Percentiles rank a stretch among this genome's conserved stretches.
phyloP scores from a whole-genome alignment of 768 basidiomycete genomes.

The Suillus americanus region DNA sequence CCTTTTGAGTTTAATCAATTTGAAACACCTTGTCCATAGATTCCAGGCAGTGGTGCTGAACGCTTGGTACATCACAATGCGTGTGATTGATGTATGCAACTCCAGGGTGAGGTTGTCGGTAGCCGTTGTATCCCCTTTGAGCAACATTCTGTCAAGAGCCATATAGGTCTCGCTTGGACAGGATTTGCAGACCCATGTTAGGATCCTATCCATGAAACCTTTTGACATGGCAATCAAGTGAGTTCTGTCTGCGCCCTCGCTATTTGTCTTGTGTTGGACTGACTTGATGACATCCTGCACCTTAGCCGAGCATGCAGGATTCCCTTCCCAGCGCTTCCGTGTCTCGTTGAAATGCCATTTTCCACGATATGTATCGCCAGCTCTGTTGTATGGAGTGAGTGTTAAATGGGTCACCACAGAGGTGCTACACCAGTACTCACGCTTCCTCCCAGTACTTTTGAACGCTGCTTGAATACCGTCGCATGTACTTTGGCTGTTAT shows the following conservation, averaged over 20 bases:
- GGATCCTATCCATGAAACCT: too few species aligned
- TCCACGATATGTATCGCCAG: background rate
- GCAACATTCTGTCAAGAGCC: too few species aligned
- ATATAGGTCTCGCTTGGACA: too few species aligned
- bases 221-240: too few species aligned
- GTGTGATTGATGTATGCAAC: too few species aligned
- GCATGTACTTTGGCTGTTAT: background rate
- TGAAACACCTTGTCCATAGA: slow-evolving; percentile 22
- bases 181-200: too few species aligned
- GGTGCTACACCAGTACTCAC: too few species aligned
- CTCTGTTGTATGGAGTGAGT: background rate
- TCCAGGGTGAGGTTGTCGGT: too few species aligned
- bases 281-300: background rate
- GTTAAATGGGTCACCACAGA: background rate
- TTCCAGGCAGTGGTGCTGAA: background rate
- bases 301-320: background rate
- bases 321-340: background rate
- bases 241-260: background rate
- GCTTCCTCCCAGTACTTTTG: slow-evolving; percentile 6
- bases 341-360: background rate
- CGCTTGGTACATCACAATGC: background rate
- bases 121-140: too few species aligned
- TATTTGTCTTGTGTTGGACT: background rate
- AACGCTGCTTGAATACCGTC: background rate
- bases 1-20: slow-evolving; percentile 26